Percentiles rank a stretch among this genome's conserved stretches.
Evolutionary conservation across 495 filamentous ascomycete genomes (phyloP).

Genomic region (Penicillium steckii): DNA sequence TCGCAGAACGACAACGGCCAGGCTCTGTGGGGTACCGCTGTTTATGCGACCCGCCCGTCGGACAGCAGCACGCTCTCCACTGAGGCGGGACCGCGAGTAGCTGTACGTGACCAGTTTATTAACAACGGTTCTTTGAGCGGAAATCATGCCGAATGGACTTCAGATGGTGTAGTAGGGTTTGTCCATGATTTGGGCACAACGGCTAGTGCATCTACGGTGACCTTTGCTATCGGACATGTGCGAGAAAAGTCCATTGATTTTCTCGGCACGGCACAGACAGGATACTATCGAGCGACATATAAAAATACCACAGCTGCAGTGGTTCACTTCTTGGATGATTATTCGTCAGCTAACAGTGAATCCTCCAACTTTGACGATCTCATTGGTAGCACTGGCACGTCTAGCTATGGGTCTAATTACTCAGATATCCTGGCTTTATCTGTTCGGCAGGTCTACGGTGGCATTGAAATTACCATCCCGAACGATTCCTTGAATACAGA

Average conservation of each 20-base stretch:
- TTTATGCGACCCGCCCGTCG: conserved; percentile 35
- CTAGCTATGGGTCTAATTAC: conserved; percentile 37
- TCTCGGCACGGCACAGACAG: conserved; percentile 34
- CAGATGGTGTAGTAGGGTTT: conserved; percentile 33
- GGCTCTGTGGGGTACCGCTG: conserved; percentile 41
- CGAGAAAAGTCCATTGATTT: conserved; percentile 42
- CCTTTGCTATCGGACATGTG: conserved; percentile 43
- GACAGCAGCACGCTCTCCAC: conserved; percentile 20
- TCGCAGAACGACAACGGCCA: conserved; percentile 29
- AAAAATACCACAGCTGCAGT: conserved; percentile 26
- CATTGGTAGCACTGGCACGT: conserved; percentile 19
- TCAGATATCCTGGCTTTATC: conserved; percentile 41
- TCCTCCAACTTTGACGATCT: conserved; percentile 28
- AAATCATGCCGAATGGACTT: conserved; percentile 22
- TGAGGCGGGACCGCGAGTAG: conserved; percentile 21
- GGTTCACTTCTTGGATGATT: conserved; percentile 41
- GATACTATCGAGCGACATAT: conserved; percentile 36
- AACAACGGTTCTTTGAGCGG: conserved; percentile 27
- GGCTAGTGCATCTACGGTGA: conserved; percentile 23
- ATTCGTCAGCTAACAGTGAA: conserved; percentile 29
- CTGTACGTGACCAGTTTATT: conserved; percentile 29
- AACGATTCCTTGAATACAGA: conserved; percentile 37
- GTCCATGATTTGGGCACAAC: conserved; percentile 37
- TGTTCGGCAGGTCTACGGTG: conserved; percentile 42
- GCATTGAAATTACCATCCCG: conserved; percentile 41